Evolutionary conservation across 257 asterid species (phyloP).

Genomic region (Eucommia ulmoides): DNA sequence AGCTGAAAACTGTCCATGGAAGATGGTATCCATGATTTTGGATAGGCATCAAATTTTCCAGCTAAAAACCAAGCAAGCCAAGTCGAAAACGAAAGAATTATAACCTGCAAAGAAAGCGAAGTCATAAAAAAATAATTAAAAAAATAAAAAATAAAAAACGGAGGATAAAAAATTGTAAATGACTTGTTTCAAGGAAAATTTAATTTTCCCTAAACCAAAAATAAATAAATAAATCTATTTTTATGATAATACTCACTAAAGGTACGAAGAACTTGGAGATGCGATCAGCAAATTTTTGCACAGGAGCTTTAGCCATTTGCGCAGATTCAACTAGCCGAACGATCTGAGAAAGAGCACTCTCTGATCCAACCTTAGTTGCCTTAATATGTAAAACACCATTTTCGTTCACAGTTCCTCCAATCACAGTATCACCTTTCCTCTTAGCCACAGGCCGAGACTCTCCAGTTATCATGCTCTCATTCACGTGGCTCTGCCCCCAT

Average conservation of each 20-base stretch:
- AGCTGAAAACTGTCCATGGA: conserved; percentile 75
- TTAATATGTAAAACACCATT: conserved; percentile 49
- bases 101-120: conserved; percentile 47
- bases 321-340: conserved; percentile 47
- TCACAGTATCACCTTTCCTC: conserved; percentile 44
- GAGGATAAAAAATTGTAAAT: too few relatives aligned
- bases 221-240: too few relatives aligned
- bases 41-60: conserved; percentile 46
- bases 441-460: conserved; percentile 59
- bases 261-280: conserved; percentile 58
- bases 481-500: conserved; percentile 50
- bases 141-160: too few relatives aligned
- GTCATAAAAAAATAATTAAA: too few relatives aligned
- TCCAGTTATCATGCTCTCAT: conserved; percentile 73
- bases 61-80: conserved; percentile 70
- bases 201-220: too few relatives aligned
- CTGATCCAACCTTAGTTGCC: conserved; percentile 66
- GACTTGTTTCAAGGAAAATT: too few relatives aligned
- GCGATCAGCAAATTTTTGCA: conserved; percentile 46
- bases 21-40: conserved; percentile 56
- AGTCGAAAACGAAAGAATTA: conserved; percentile 37
- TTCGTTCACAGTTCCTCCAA: conserved; percentile 65
- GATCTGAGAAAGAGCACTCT: conserved; percentile 57
- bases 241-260: conserved; percentile 35
- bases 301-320: conserved; percentile 57